Conservation (phyloP, 495 filamentous ascomycete species). For the Penicillium paradoxum region DNA sequence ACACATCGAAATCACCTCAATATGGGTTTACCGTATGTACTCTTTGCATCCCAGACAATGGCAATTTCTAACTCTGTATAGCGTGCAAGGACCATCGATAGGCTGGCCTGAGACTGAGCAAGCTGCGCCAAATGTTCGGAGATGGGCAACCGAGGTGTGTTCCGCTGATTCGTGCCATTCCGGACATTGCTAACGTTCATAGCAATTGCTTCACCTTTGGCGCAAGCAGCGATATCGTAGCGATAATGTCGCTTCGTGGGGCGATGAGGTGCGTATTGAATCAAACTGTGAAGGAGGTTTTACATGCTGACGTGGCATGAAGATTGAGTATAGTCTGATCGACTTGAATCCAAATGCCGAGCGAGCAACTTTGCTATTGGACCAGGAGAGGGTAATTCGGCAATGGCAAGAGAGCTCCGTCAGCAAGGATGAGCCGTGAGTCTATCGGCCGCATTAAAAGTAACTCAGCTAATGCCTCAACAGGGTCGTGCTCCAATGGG, state of each 20-base stretch:
- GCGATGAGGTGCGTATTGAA: background rate
- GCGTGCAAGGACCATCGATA: background rate
- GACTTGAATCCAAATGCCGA: background rate
- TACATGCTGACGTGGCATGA: background rate
- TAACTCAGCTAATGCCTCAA: background rate
- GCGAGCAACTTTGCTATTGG: constrained; percentile 3
- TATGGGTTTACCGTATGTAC: background rate
- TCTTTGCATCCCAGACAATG: background rate
- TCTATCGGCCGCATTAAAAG: background rate
- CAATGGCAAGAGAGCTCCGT: background rate
- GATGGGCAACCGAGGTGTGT: constrained; percentile 3
- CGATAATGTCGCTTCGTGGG: background rate
- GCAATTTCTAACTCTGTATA: background rate
- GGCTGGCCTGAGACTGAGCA: background rate
- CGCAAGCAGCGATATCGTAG: background rate
- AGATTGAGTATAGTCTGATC: constrained; percentile 5
- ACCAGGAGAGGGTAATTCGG: constrained; percentile 1
- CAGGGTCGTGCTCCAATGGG: constrained; percentile 5
- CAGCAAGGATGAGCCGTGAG: background rate
- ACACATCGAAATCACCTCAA: background rate
- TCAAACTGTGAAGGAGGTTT: background rate
- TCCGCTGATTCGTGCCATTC: background rate
- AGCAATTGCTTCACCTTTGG: constrained; percentile 4
- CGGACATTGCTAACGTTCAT: background rate
- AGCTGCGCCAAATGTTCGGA: background rate